phyloP scores from a whole-genome alignment of 257 asterid species.

The Euphrasia confusa region DNA sequence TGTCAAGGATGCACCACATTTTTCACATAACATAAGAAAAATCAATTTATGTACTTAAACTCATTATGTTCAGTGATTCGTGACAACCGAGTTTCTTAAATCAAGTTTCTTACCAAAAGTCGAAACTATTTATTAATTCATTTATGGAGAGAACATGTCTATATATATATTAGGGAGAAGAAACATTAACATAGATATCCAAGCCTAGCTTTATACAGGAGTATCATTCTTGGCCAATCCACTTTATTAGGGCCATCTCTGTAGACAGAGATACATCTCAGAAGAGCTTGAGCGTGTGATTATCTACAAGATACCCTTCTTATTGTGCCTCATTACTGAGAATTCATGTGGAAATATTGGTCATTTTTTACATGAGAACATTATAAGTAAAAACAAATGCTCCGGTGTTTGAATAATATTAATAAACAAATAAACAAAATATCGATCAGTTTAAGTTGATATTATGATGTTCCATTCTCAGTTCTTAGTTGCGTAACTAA shows the following conservation, averaged over 20 bases:
- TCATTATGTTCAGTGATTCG: conserved; percentile 6
- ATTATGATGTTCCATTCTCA: not conserved
- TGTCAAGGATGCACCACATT: not conserved
- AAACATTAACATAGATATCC: conserved; percentile 6
- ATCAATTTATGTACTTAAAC: not conserved
- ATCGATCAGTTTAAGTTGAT: not conserved
- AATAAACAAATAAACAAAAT: not conserved
- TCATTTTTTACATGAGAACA: not conserved
- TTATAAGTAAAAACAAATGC: not conserved
- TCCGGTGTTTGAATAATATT: not conserved
- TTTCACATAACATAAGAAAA: not conserved
- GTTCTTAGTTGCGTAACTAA: not conserved
- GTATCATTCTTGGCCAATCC: not conserved
- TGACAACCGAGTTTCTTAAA: not conserved
- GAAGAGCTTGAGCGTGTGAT: too few species aligned
- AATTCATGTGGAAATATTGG: not conserved
- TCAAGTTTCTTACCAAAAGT: not conserved
- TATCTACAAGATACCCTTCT: too few species aligned
- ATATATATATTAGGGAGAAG: not conserved
- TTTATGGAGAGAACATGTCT: not conserved
- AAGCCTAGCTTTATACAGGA: not conserved
- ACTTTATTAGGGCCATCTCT: conserved; percentile 2
- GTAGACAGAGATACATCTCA: too few species aligned
- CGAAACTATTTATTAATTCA: not conserved
- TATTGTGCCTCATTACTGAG: not conserved